Base-by-base conservation (phyloP, 1,284 basidiomycete species). In the Mycosarcoma maydis region DNA sequence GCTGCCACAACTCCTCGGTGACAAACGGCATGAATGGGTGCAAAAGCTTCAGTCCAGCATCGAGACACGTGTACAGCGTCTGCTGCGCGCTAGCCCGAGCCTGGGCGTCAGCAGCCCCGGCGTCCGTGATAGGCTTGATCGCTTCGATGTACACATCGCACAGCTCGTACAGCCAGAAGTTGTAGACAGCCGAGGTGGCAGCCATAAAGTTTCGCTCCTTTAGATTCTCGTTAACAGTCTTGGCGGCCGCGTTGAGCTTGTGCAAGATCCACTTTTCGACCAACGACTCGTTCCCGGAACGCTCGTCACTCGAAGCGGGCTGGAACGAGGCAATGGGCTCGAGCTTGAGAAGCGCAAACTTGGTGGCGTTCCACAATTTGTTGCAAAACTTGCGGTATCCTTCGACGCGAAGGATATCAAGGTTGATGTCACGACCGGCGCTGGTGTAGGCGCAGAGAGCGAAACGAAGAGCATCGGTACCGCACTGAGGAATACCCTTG, bases 11-110 rank as follows among this genome's bases (percentile, higher is more conserved):
- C 83, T 98, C 96, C 83, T 99, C 96, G 2, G 95, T 98, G 38
- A 99, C 93, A 83, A 90, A 98, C 2, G 96, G 96, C 96, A 98
- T 98, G 85, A 98, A 95, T 2, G 96, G 95, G 83, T 98, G 96
- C 13, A 98, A 85, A 9, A 99, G 85, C 43, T 90, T 88, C 47
- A 98, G 85, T 11, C 95, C 96, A 55, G 89, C 84, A 76, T 99
- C 96, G 36, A 98, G 86, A 81, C 92, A 94, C 13, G 91, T 95
- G 83, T 98, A 98, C 41, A 99, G 85, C 0, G 95, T 98, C 83
- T 98, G 92, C 82, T 97, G 94, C 13, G 94, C 92, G 7, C 94
- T 97, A 44, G 85, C 85, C 52, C 89, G 87, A 1, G 89, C 89
- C 22, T 87, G 86, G 23, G 88, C 87, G 67, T 95, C 93, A 6